phyloP scores from a whole-genome alignment of 2,329 filamentous ascomycete species.

The Aureobasidium sp. region DNA sequence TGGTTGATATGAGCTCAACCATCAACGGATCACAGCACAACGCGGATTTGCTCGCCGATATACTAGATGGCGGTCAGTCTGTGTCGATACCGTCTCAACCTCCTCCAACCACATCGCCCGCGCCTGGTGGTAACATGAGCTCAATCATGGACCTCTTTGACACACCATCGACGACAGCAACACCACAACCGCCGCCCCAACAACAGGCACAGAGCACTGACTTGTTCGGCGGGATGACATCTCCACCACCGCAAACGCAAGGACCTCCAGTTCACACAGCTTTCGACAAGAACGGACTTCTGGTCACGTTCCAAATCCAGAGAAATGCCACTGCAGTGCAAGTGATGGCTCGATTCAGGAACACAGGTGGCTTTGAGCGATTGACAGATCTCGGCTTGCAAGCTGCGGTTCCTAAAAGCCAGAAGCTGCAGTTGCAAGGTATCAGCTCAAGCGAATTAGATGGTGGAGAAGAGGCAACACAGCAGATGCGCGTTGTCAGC shows the following conservation, averaged over 20 bases:
- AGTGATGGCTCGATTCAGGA: conserved; percentile 74
- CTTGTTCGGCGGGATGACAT: conserved; percentile 38
- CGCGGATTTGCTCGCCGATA: conserved; percentile 82
- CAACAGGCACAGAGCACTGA: conserved; percentile 29
- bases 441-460: conserved; percentile 74
- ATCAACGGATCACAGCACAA: conserved; percentile 58
- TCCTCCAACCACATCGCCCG: conserved; percentile 27
- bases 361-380: conserved; percentile 55
- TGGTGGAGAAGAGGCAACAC: conserved; percentile 73
- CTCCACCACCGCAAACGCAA: conserved; percentile 36
- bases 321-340: conserved; percentile 73
- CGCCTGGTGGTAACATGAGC: conserved; percentile 30
- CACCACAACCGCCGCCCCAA: conserved; percentile 33
- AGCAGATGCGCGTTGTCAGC: conserved; percentile 79
- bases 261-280: conserved; percentile 51
- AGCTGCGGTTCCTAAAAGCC: conserved; percentile 90
- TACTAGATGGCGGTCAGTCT: conserved; percentile 64
- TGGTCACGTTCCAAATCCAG: conserved; percentile 74
- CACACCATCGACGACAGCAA: conserved; percentile 34
- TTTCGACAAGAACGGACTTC: conserved; percentile 79
- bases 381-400: conserved; percentile 76
- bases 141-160: conserved; percentile 89
- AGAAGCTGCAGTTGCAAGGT: conserved; percentile 84
- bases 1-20: conserved; percentile 44
- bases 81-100: conserved; percentile 34